Base-by-base conservation (phyloP, 345 rosid species). In the Schrenkiella parvula region DNA sequence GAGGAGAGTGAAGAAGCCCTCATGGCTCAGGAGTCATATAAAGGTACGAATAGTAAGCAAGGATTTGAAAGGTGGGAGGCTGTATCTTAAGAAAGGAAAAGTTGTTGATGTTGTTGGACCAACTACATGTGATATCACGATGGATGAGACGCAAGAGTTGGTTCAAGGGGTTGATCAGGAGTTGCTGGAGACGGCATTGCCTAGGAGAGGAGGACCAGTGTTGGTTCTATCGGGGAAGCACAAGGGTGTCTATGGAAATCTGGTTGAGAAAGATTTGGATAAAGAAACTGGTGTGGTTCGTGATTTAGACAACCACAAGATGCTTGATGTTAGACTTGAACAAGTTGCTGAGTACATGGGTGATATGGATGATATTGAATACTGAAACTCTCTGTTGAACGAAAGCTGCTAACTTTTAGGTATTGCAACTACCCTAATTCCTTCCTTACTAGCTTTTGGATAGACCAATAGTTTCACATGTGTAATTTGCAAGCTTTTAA, bases 31-130 rank as follows among this genome's bases (percentile, higher is more conserved):
- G 79, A 89, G 84, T 77, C 88, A 85, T 69, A 87, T 90, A 73
- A 79, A 86, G 59, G 96, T 93, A 51, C 84, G 92, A 51, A 72
- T 93, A 14, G 71, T 87, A 5, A 89, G 91, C 78, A 90, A 84
- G 79, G 82, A 80, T 17, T 72, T 93, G 82, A 83, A 76, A 76
- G 83, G 86, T 64, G 98, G 97, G 6, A 89, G 82, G 37, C 58
- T 93, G 28, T 90, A 90, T 72, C 69, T 84, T 85, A 89, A 90
- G 85, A 84, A 93, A 66, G 89, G 90, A 62, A 41, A 5, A 71
- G 93, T 90, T 56, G 85, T 93, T n/a, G 96, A 90, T 75, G 96
- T 93, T 8, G 86, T 85, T 6, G 91, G 89, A 47, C 98, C 92
- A 1, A 80, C 66, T n/a, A 71, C 66, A 0, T 93, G 98, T 38